Evolutionary conservation across 2,329 filamentous ascomycete genomes (phyloP), one percentile per base, ranked within the genome.

Genomic region (Eutypella sp.): DNA sequence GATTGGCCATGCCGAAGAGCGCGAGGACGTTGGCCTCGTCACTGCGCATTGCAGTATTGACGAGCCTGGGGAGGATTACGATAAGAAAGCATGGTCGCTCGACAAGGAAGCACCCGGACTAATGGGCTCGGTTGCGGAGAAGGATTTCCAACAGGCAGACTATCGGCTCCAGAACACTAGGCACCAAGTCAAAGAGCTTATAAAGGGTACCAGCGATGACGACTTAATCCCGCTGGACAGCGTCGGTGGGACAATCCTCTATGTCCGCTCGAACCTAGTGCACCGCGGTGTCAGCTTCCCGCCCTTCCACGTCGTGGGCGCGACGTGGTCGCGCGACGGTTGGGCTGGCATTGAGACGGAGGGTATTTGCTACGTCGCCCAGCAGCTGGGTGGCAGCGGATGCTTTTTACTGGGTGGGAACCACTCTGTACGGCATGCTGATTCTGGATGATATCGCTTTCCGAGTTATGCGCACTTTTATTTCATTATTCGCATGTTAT

Each of bases 291-390:
- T 67, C 20, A 53, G 50, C 5, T 67, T 67, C 42, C 64, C 66
- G 8, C 55, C 59, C 5, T 61, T 54, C 24, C 59, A 62, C 38
- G 52, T 65, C 7, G 57, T 65, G 9, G 64, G 65, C n/a, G 62
- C 64, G 7, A 62, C 58, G 3, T 67, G 62, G 63, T 52, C 53
- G 8, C 57, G 57, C 33, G 55, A 63, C 5, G 66, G 65, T 7
- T 63, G 57, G 56, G 58, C 61, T 10, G 66, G 65, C 1, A 57
- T 67, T 18, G 65, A 67, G 52, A 63, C 64, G 1, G 65, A 67
- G 44, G 65, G 66, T 0, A 48, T 68, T 19, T 67, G 64, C 49
- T 68, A 66, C 37, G 44, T 57, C 27, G 57, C 56, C 4, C 52
- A 54, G 40, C 55, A 56, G 13, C 41, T 57, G 8, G 52, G 56